phyloP scores from a whole-genome alignment of 163 green algal species.

The Scenedesmus sp. region DNA sequence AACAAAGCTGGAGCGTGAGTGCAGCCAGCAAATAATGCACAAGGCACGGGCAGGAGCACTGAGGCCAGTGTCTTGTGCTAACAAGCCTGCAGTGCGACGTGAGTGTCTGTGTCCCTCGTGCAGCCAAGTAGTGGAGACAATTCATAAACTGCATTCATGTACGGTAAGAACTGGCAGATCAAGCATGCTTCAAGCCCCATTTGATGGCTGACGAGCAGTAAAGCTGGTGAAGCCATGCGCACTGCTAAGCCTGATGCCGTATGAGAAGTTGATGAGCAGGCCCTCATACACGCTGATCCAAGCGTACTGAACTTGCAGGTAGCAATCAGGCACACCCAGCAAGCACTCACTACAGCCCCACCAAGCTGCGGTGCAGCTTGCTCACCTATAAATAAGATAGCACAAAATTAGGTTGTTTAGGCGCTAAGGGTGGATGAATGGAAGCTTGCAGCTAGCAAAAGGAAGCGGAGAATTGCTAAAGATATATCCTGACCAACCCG shows the following conservation, averaged over 20 bases:
- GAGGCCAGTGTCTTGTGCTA: background rate
- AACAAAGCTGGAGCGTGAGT: background rate
- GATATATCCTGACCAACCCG: background rate
- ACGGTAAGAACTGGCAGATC: background rate
- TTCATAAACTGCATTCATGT: background rate
- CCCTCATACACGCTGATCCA: background rate
- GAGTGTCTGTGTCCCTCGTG: background rate
- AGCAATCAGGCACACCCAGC: background rate
- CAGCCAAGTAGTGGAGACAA: no score
- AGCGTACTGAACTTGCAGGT: background rate
- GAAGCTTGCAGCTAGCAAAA: background rate
- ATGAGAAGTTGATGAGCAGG: background rate
- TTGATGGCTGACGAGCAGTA: background rate
- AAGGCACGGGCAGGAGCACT: background rate
- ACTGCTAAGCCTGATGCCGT: background rate
- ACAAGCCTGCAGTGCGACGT: background rate
- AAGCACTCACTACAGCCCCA: background rate
- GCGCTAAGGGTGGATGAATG: background rate
- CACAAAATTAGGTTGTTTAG: background rate
- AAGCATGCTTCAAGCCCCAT: background rate
- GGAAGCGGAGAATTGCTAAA: background rate
- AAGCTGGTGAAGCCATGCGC: background rate
- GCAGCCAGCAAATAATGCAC: background rate
- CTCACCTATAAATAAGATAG: background rate
- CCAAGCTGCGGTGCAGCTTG: background rate